Evolutionary conservation across 805 yeast genomes (phyloP).

Genomic region (Ogataea trehaloabstinens): DNA sequence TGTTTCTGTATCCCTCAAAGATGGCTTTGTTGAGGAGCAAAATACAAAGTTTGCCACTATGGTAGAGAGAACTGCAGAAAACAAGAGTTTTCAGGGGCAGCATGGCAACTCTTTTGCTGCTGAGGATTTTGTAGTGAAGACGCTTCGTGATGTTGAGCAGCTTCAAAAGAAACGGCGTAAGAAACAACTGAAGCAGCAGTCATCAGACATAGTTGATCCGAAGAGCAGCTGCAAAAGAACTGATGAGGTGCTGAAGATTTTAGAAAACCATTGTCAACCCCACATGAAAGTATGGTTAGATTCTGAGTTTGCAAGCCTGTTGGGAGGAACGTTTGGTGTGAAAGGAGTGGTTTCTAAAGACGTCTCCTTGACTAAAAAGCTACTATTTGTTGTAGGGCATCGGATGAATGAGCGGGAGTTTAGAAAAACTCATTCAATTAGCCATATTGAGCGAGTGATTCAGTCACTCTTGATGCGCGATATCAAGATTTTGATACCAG

Average conservation of each 20-base stretch:
- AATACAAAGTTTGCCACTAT: background rate
- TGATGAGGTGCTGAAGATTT: background rate
- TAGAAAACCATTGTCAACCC: constrained; percentile 1
- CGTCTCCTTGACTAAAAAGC: constrained; percentile 1
- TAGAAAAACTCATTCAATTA: background rate
- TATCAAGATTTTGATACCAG: constrained; percentile 2
- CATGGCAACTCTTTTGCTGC: background rate
- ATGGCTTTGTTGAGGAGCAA: background rate
- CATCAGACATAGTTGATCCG: background rate
- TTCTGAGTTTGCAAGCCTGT: background rate
- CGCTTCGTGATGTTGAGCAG: background rate
- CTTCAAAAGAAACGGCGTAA: background rate
- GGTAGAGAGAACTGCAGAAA: background rate
- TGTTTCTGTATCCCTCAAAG: background rate
- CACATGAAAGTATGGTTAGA: background rate
- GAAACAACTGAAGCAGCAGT: background rate
- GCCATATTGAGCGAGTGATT: constrained; percentile 5
- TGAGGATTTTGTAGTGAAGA: background rate
- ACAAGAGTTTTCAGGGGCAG: background rate
- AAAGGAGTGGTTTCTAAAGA: background rate
- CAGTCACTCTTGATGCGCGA: constrained; percentile 3
- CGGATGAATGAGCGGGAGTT: background rate
- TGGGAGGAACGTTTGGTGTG: background rate
- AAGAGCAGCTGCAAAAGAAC: background rate
- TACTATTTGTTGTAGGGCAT: background rate